These are phyloP conservation scores for Pseudozyma hubeiensis DNA, from an alignment of 1,284 basidiomycete genomes.

Conservation along the genomic window DNA sequence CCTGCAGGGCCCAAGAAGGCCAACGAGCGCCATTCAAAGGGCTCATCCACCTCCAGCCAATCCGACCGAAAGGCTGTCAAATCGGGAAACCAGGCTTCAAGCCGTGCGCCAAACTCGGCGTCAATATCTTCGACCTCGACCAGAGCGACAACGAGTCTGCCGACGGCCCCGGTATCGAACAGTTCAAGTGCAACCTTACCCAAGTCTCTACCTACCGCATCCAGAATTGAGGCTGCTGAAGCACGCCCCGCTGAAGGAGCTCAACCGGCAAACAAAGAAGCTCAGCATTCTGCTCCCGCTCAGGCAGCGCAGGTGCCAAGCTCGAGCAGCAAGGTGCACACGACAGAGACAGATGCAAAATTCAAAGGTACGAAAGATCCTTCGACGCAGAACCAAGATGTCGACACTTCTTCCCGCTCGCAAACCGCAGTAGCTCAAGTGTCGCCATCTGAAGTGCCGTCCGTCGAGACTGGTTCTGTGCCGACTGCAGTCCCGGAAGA, in stretches of 20 bases:
- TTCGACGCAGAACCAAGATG: not conserved
- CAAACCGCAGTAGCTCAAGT: conserved; percentile 11
- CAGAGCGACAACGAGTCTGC: conserved; percentile 1
- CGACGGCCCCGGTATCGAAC: not conserved
- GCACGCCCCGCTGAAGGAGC: not conserved
- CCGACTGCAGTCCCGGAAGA: conserved; percentile 17
- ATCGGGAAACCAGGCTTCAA: conserved; percentile 9
- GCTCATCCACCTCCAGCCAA: conserved; percentile 1
- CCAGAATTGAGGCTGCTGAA: conserved; percentile 4
- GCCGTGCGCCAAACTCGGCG: conserved; percentile 2
- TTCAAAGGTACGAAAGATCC: not conserved
- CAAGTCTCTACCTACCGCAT: not conserved
- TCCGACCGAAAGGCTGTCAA: conserved; percentile 19
- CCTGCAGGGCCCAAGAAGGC: conserved; percentile 8
- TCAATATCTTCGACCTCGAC: conserved; percentile 18
- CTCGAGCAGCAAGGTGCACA: not conserved
- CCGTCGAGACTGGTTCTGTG: conserved; percentile 5
- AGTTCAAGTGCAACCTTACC: not conserved
- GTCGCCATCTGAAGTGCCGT: not conserved
- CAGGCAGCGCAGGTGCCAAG: not conserved
- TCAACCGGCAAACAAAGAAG: not conserved
- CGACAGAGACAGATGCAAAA: conserved; percentile 3
- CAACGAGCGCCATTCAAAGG: conserved; percentile 24
- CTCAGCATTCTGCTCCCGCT: not conserved
- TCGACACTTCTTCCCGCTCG: not conserved